phyloP scores from a whole-genome alignment of 176 grass and related monocot genomes.

The Carex myosuroides region DNA sequence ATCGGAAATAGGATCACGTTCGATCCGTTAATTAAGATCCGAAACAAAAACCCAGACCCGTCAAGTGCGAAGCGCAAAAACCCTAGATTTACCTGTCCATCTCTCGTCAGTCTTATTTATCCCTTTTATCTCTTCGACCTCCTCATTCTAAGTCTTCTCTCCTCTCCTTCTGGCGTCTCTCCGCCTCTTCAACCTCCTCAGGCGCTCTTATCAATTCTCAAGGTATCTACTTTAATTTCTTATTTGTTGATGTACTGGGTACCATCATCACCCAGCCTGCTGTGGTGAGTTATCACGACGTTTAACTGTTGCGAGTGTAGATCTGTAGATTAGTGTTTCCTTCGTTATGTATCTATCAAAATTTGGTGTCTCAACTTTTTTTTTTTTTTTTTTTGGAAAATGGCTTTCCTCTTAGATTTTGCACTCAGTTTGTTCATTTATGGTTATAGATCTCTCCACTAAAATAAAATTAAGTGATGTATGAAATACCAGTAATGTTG shows the following conservation, averaged over 20 bases:
- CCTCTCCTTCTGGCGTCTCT: background rate
- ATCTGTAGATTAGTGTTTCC: background rate
- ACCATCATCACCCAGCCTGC: background rate
- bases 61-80: background rate
- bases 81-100: background rate
- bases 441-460: background rate
- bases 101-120: background rate
- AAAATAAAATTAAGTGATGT: background rate
- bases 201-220: background rate
- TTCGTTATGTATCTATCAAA: background rate
- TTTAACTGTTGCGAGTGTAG: background rate
- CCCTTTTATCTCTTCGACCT: background rate
- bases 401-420: background rate
- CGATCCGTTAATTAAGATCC: background rate
- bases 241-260: background rate
- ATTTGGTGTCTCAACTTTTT: background rate
- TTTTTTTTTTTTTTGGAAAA: background rate
- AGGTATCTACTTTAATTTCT: background rate
- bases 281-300: background rate
- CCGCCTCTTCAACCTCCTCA: background rate
- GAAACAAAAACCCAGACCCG: background rate
- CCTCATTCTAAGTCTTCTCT: background rate
- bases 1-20: no score
- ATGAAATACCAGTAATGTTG: background rate
- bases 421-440: background rate